phyloP scores from a whole-genome alignment of 352 stramenopile species.

The Aphanomyces euteiches region DNA sequence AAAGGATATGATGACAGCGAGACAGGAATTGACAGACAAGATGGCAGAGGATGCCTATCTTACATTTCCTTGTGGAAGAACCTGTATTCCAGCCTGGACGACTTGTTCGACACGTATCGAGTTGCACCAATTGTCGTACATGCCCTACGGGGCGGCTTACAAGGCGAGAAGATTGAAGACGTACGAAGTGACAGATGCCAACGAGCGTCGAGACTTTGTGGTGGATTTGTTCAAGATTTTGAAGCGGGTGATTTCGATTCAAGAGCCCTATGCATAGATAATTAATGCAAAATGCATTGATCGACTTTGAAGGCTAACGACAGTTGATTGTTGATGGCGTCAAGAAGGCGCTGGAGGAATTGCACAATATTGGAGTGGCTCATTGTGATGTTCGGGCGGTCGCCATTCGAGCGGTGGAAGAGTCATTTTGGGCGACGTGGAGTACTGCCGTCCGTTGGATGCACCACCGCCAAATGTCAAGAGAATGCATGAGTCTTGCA shows the following conservation, averaged over 20 bases:
- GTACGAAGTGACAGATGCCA: neutral
- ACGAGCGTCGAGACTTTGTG: neutral
- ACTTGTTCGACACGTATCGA: neutral
- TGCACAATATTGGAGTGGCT: neutral
- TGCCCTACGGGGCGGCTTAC: too few species aligned
- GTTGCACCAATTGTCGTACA: neutral
- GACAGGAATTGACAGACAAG: neutral
- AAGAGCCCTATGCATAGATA: conserved; percentile 7
- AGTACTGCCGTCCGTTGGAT: conserved; percentile 3
- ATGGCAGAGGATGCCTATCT: neutral
- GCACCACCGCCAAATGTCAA: conserved; percentile 11
- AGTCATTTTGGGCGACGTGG: neutral
- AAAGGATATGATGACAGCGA: neutral
- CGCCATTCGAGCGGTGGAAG: neutral
- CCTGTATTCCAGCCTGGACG: neutral
- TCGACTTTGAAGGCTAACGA: neutral
- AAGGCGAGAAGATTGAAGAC: neutral
- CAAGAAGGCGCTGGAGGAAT: neutral
- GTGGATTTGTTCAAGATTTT: conserved; percentile 1
- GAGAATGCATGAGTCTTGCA: neutral
- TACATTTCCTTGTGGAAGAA: neutral
- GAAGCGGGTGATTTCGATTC: neutral
- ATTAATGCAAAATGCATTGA: conserved; percentile 7
- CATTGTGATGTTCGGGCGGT: neutral
- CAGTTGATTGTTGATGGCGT: neutral